Conservation (phyloP, 2,329 filamentous ascomycete genomes). For the Trichothecium roseum region DNA sequence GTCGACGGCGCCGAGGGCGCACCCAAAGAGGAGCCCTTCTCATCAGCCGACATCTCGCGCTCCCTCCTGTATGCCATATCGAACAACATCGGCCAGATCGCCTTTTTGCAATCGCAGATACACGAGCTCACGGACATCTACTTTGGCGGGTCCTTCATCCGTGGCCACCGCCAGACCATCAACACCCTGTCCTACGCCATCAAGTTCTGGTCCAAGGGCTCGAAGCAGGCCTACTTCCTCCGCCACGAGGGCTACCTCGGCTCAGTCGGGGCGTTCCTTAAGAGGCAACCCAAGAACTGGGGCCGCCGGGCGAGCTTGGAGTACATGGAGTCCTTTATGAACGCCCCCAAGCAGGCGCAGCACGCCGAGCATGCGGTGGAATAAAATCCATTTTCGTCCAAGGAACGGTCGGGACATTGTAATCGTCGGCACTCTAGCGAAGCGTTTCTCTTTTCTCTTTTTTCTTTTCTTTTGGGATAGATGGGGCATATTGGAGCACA, state of each 20-base stretch:
- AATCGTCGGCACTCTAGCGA: no score
- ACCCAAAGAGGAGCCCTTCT: conserved; percentile 39
- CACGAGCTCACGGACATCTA: conserved; percentile 89
- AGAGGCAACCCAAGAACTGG: conserved; percentile 85
- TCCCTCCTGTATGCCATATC: conserved; percentile 90
- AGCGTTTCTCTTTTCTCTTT: no score
- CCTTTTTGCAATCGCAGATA: conserved; percentile 93
- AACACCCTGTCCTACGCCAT: conserved; percentile 95
- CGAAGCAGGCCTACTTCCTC: conserved; percentile 92
- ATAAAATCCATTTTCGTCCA: no score
- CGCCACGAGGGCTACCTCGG: conserved; percentile 94
- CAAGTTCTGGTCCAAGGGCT: conserved; percentile 91
- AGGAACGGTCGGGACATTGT: no score
- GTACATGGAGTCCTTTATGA: conserved; percentile 20
- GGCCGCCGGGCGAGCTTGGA: conserved; percentile 73
- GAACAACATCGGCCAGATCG: conserved; percentile 97
- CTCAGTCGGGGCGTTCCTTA: conserved; percentile 86
- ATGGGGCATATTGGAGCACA: no score
- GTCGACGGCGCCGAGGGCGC: conserved; percentile 32
- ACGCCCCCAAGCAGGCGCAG: background rate
- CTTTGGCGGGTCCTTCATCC: conserved; percentile 94
- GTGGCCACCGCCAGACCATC: conserved; percentile 94
- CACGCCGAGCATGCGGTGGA: no score
- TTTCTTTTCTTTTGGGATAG: no score
- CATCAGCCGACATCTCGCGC: conserved; percentile 74